These are phyloP conservation scores for Komagataella kurtzmanii DNA, from an alignment of 805 yeast genomes.

Conservation along the genomic window DNA sequence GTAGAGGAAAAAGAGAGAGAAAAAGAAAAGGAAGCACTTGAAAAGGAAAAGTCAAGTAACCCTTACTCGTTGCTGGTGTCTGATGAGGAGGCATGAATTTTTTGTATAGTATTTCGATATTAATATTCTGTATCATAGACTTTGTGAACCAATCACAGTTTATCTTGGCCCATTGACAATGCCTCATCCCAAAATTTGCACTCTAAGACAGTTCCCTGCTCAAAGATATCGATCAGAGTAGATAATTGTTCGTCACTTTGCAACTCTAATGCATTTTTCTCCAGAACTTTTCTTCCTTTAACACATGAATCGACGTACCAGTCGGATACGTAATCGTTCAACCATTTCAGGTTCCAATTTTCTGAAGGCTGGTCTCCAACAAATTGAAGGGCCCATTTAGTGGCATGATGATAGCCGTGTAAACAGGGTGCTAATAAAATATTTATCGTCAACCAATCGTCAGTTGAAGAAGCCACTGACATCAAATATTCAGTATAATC, in stretches of 20 bases:
- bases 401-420: conserved; percentile 57
- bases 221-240: conserved; percentile 42
- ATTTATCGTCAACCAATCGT: conserved; percentile 52
- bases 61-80: background rate
- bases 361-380: conserved; percentile 16
- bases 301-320: conserved; percentile 41
- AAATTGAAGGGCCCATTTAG: conserved; percentile 16
- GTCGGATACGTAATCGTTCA: conserved; percentile 44
- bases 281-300: conserved; percentile 35
- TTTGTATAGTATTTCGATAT: background rate
- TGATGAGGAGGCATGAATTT: background rate
- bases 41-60: background rate
- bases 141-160: background rate
- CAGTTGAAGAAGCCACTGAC: conserved; percentile 31
- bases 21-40: background rate
- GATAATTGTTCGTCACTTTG: conserved; percentile 26
- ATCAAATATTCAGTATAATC: conserved; percentile 49
- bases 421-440: conserved; percentile 67
- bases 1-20: background rate
- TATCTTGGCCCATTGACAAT: background rate
- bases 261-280: conserved; percentile 25
- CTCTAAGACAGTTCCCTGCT: conserved; percentile 47
- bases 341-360: conserved; percentile 30
- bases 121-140: background rate
- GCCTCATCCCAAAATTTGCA: conserved; percentile 45